Conservation (phyloP, 163 green algal species). For the Coccomyxa subellipsoidea region DNA sequence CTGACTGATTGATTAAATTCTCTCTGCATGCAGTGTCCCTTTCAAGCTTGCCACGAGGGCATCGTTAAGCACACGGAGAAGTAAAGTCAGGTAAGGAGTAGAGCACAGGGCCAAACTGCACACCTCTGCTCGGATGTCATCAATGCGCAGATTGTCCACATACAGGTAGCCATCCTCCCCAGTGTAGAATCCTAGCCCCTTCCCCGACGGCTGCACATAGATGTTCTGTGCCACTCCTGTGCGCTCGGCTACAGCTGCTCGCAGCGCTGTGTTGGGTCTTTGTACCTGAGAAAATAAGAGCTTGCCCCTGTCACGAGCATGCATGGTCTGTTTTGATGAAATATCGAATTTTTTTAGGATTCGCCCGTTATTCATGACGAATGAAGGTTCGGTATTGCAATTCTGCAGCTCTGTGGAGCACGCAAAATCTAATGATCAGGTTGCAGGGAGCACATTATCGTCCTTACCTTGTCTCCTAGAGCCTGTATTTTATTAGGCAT, state of each 20-base stretch:
- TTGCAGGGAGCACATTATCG: no score
- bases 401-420: no score
- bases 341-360: not conserved
- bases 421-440: no score
- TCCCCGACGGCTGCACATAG: not conserved
- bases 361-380: no score
- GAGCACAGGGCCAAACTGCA: not conserved
- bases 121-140: constrained; percentile 77
- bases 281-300: not conserved
- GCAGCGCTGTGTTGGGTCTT: not conserved
- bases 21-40: not conserved
- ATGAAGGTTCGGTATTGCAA: no score
- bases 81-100: not conserved
- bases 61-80: no score
- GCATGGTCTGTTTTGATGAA: no score
- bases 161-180: constrained; percentile 94
- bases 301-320: not conserved
- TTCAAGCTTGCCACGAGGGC: no score
- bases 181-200: constrained; percentile 57
- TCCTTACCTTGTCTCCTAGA: not conserved
- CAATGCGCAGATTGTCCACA: constrained; percentile 80
- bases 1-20: not conserved
- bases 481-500: not conserved
- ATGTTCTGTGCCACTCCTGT: not conserved
- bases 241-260: constrained; percentile 5